Percentiles rank a stretch among this genome's conserved stretches.
Evolutionary conservation across 1,284 basidiomycete species (phyloP).

Genomic region (Microbotryum violaceum): DNA sequence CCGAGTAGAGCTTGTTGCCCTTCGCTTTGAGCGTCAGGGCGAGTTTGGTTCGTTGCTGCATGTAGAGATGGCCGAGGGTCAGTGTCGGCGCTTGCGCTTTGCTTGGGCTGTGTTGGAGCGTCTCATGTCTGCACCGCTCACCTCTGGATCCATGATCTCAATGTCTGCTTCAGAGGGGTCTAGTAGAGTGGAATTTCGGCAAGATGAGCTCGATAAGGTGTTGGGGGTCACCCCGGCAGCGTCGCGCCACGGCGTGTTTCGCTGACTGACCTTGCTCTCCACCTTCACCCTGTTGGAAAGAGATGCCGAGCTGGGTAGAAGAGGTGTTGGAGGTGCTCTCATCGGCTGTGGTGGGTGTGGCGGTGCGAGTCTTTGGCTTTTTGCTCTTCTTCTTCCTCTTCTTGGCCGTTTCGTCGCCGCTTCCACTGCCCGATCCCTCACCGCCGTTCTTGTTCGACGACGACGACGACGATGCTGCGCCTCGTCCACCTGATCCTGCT

Average conservation of each 20-base stretch:
- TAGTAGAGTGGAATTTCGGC: neutral
- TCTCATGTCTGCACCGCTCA: neutral
- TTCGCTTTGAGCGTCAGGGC: conserved; percentile 76
- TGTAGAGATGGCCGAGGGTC: neutral
- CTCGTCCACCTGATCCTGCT: neutral
- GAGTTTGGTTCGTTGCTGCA: conserved; percentile 68
- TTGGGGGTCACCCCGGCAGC: neutral
- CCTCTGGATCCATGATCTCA: conserved; percentile 18
- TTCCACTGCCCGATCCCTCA: neutral
- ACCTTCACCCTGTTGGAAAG: neutral
- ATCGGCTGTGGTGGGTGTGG: neutral
- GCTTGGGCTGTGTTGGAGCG: neutral
- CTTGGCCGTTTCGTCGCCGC: conserved; percentile 9
- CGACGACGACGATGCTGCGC: too few relatives aligned
- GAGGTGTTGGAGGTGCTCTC: neutral
- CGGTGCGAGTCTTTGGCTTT: neutral
- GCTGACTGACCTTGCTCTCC: neutral
- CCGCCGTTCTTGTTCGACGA: neutral
- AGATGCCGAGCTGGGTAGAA: neutral
- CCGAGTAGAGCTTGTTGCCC: conserved; percentile 83
- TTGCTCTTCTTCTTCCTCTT: neutral
- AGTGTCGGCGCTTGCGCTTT: neutral
- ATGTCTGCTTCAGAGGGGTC: conserved; percentile 14
- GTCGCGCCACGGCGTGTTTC: too few relatives aligned
- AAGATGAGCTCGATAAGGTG: neutral